phyloP scores from a whole-genome alignment of 371 early-diverging fungal species.

The Mucor racemosus region DNA sequence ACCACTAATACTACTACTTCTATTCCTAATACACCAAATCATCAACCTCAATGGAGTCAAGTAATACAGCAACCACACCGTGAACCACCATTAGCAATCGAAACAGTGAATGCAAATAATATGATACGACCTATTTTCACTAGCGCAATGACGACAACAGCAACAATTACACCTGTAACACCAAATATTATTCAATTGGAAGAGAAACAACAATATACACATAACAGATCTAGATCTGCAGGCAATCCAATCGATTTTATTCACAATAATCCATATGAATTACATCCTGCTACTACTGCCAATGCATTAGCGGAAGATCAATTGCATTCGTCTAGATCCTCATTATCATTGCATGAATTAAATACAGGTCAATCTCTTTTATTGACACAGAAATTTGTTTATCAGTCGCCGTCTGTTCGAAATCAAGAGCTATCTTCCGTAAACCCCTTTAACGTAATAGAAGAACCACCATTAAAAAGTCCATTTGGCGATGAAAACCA shows the following conservation, averaged over 20 bases:
- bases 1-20: not conserved
- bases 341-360: conserved; percentile 34
- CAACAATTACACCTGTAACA: conserved; percentile 17
- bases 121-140: conserved; percentile 11
- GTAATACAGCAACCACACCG: not conserved
- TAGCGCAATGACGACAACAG: conserved; percentile 9
- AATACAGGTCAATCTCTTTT: conserved; percentile 47
- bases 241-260: conserved; percentile 24
- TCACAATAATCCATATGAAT: conserved; percentile 20
- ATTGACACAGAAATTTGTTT: conserved; percentile 47
- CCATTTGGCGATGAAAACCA: conserved; percentile 26
- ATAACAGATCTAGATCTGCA: conserved; percentile 45
- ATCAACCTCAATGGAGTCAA: not conserved
- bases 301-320: conserved; percentile 6
- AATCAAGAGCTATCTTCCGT: conserved; percentile 2
- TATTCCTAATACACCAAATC: conserved; percentile 1
- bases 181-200: conserved; percentile 11
- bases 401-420: conserved; percentile 32
- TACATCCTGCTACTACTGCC: not conserved
- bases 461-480: conserved; percentile 1
- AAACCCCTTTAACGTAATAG: conserved; percentile 23
- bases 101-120: not conserved
- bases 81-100: not conserved
- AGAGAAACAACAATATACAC: conserved; percentile 28
- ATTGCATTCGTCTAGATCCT: conserved; percentile 27